Conservation (phyloP, 169 alveolate species). For the Cryptosporidium canis region DNA sequence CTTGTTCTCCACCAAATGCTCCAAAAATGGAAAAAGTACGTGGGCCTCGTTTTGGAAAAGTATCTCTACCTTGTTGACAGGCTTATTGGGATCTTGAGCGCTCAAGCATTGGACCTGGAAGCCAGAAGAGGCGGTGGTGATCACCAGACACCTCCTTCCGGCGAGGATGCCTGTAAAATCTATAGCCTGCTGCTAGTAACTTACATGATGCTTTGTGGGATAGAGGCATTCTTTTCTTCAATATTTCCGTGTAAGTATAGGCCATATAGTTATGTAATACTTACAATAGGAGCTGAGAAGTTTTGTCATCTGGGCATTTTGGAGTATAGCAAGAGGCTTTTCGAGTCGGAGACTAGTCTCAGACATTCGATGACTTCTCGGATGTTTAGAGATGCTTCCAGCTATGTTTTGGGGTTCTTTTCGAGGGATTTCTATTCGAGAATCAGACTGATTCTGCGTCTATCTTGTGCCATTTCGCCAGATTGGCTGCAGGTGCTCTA, state of each 20-base stretch:
- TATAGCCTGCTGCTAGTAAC: constrained; percentile 10
- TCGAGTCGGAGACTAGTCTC: neutral
- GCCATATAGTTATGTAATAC: constrained; percentile 37
- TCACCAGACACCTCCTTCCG: neutral
- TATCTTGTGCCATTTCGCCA: constrained; percentile 8
- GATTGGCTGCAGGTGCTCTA: constrained; percentile 25
- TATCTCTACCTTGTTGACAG: constrained; percentile 5
- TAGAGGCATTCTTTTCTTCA: constrained; percentile 48
- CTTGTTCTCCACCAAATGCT: neutral
- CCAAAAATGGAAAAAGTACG: constrained; percentile 43
- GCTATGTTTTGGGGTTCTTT: constrained; percentile 18
- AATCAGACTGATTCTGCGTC: constrained; percentile 7
- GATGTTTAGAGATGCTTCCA: neutral
- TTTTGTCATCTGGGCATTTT: constrained; percentile 22
- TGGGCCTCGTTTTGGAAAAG: constrained; percentile 4
- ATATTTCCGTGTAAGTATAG: constrained; percentile 48
- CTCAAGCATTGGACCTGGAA: neutral
- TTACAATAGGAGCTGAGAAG: constrained; percentile 68
- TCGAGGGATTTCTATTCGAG: constrained; percentile 6
- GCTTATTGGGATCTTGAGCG: neutral
- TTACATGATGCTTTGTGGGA: constrained; percentile 31
- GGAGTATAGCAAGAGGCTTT: constrained; percentile 12
- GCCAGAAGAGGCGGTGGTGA: neutral
- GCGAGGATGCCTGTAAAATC: neutral
- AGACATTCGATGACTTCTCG: neutral